Conservation (phyloP, 495 filamentous ascomycete species). For the Polyplosphaeria fusca region DNA sequence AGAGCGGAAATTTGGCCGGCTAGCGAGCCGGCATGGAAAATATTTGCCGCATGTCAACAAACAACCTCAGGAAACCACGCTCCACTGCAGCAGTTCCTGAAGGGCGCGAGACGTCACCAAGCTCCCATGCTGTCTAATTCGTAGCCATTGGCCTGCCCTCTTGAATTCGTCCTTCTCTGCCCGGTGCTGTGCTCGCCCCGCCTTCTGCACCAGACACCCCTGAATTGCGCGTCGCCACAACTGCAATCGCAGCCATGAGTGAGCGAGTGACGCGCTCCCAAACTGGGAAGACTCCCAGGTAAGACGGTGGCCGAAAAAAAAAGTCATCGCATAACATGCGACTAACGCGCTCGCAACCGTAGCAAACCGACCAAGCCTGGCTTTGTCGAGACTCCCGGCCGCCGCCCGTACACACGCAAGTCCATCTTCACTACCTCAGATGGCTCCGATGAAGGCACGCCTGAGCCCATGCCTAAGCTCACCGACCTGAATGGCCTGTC, state of each 20-base stretch:
- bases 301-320: constrained; percentile 7
- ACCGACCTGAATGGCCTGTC: neutral
- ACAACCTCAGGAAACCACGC: neutral
- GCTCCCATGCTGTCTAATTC: too few relatives aligned
- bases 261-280: constrained; percentile 41
- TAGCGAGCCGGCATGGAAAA: neutral
- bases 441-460: constrained; percentile 11
- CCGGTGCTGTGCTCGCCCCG: neutral
- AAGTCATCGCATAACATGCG: constrained; percentile 1
- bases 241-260: constrained; percentile 8
- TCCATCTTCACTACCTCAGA: constrained; percentile 28
- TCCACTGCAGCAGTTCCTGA: neutral
- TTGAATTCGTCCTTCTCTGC: neutral
- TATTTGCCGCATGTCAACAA: constrained; percentile 6
- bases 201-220: neutral
- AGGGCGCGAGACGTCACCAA: neutral
- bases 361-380: constrained; percentile 42
- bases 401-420: constrained; percentile 36
- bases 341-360: neutral
- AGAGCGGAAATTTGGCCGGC: too few relatives aligned
- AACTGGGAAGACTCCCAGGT: constrained; percentile 46
- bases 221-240: constrained; percentile 9
- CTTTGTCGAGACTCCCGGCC: constrained; percentile 46
- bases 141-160: too few relatives aligned
- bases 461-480: neutral